A percentile compares a stretch with the other conserved stretches of the same genome.
phyloP scores from a whole-genome alignment of 2,329 filamentous ascomycete species.

The Coniochaeta pulveracea region DNA sequence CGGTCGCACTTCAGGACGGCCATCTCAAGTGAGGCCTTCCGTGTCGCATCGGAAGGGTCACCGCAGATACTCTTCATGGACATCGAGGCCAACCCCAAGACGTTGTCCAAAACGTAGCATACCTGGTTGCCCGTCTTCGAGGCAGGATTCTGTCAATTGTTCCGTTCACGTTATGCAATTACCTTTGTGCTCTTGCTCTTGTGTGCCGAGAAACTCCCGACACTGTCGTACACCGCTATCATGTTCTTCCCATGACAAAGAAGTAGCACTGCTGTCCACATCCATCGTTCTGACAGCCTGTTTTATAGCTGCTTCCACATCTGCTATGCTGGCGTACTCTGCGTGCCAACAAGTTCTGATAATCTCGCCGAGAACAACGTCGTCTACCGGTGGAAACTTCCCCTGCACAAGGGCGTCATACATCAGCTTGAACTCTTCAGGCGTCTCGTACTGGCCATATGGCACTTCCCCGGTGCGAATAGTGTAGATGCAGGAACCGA shows the following conservation, averaged over 20 bases:
- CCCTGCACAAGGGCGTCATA: neutral
- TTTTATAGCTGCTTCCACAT: neutral
- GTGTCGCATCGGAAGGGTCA: too few relatives aligned
- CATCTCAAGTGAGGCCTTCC: too few relatives aligned
- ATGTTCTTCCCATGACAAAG: neutral
- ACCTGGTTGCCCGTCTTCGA: too few relatives aligned
- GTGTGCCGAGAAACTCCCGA: neutral
- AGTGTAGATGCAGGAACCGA: conserved; percentile 1
- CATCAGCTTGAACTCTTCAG: neutral
- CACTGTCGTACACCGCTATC: neutral
- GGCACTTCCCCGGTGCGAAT: neutral
- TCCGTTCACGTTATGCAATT: too few relatives aligned
- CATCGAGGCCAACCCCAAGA: too few relatives aligned
- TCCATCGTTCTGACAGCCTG: neutral
- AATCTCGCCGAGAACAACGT: neutral
- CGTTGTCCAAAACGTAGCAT: too few relatives aligned
- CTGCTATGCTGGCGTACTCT: neutral
- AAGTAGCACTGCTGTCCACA: neutral
- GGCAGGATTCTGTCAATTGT: too few relatives aligned
- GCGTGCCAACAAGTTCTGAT: neutral
- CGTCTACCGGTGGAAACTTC: neutral
- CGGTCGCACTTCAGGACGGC: too few relatives aligned
- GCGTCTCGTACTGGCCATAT: neutral
- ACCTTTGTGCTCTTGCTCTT: too few relatives aligned
- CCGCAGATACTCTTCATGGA: too few relatives aligned